Base-by-base conservation (phyloP, 2,329 filamentous ascomycete genomes). In the Falciphora oryzae region DNA sequence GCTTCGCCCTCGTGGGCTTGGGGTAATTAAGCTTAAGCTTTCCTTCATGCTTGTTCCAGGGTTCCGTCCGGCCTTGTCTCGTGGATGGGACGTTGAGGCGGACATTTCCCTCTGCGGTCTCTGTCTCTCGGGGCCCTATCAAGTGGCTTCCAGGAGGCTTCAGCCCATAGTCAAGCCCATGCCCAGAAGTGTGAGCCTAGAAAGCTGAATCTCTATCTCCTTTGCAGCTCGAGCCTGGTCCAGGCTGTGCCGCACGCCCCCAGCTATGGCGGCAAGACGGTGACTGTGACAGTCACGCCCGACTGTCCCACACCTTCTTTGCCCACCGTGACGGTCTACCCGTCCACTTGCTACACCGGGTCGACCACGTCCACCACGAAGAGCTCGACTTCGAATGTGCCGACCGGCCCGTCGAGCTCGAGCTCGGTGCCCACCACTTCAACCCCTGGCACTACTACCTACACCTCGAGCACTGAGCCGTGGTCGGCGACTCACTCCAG, bases 1-100 rank as follows among this genome's bases (percentile, higher is more conserved):
- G 62, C 27, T 59, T 63, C 27, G 62, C 62, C 62, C 62, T 63
- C 16, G 18, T 63, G 62, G 62, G 62, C 57, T 29, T 63, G 32
- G 57, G 56, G 50, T 32, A 63, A 63, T 35, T 44, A 18, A 44
- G 38, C 38, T 35, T 44, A 18, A 44, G 38, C 38, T 16, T 44
- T 44, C 38, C 16, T 44, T 44, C 16, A 5, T 18, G 38, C 62
- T 38, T 63, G 8, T 28, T 44, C 31, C 29, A 16, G 18, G 38
- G 38, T 18, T 18, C 16, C 6, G 38, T 44, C 38, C 16, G 4
- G 14, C 16, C 38, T 18, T 44, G 38, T 44, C 38, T 44, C 38
- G 38, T 16, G 16, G 38, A 18, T 6, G 38, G 38, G 7, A 44
- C 5, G 38, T 44, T 6, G 14, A 44, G 6, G 18, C 16, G 38